phyloP scores from a whole-genome alignment of 345 rosid species.

The Microthlaspi erraticum region DNA sequence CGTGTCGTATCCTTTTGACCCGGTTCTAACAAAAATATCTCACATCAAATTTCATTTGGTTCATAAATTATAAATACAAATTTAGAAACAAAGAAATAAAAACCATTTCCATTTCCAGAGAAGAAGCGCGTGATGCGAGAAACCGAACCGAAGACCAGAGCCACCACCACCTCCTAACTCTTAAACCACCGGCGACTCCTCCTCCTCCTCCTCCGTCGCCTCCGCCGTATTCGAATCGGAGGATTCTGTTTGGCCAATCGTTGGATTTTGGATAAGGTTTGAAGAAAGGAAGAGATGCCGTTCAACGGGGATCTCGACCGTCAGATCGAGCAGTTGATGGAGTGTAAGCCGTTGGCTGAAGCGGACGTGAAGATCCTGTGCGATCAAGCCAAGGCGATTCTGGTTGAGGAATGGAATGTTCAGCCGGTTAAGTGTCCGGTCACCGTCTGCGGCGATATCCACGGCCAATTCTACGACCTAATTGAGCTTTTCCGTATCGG shows the following conservation, averaged over 20 bases:
- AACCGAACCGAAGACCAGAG: constrained; percentile 27
- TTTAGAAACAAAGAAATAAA: too few relatives aligned
- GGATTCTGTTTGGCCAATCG: neutral
- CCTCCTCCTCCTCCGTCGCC: neutral
- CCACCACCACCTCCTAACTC: constrained; percentile 20
- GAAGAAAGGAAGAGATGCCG: constrained; percentile 60
- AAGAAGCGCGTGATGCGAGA: constrained; percentile 27
- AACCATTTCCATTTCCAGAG: neutral
- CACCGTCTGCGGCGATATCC: constrained; percentile 97
- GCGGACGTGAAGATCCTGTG: constrained; percentile 93
- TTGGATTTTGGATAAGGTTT: neutral
- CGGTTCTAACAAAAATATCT: constrained; percentile 1
- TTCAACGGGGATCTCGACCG: constrained; percentile 93
- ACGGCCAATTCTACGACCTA: constrained; percentile 98
- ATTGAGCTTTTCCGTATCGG: constrained; percentile 97
- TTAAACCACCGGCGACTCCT: constrained; percentile 27
- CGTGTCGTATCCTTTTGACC: neutral
- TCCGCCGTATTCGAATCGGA: constrained; percentile 9
- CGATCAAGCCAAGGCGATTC: constrained; percentile 97
- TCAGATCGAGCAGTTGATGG: constrained; percentile 98
- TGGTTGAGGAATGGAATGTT: constrained; percentile 99
- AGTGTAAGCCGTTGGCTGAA: constrained; percentile 89
- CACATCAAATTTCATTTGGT: neutral
- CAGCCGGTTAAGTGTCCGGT: constrained; percentile 99
- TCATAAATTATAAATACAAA: neutral